phyloP scores from a whole-genome alignment of 805 yeast species.

The Kodamaea sagamina region DNA sequence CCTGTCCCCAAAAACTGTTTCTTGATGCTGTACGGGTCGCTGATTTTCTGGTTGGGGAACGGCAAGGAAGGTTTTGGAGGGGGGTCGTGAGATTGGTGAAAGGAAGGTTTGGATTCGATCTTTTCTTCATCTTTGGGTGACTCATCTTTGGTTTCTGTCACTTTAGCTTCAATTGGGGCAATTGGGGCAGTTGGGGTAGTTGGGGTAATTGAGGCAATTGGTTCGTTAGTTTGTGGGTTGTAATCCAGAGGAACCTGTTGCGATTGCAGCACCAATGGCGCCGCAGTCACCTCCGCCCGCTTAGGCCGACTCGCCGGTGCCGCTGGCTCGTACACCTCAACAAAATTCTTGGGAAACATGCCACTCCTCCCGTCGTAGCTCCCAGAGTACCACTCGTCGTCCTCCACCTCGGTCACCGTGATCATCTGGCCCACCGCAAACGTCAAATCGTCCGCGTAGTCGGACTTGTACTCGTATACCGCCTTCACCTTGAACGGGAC shows the following conservation, averaged over 20 bases:
- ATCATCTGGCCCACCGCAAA: constrained; percentile 70
- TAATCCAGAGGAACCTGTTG: constrained; percentile 11
- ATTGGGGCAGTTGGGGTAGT: neutral
- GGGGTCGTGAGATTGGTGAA: neutral
- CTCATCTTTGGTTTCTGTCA: neutral
- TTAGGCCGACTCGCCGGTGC: constrained; percentile 9
- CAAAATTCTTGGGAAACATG: constrained; percentile 87
- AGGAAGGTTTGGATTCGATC: neutral
- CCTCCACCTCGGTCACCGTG: constrained; percentile 77
- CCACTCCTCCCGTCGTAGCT: constrained; percentile 65
- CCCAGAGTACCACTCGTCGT: constrained; percentile 91
- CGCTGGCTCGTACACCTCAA: constrained; percentile 38
- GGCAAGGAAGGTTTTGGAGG: constrained; percentile 24
- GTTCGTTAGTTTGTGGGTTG: no score
- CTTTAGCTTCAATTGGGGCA: neutral
- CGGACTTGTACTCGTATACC: constrained; percentile 59
- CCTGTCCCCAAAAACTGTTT: constrained; percentile 58
- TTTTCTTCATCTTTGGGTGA: neutral
- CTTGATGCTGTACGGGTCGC: constrained; percentile 51
- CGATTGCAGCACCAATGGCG: constrained; percentile 9
- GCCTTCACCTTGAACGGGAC: constrained; percentile 72
- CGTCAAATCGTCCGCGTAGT: constrained; percentile 78
- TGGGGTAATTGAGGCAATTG: no score
- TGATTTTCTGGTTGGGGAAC: constrained; percentile 34
- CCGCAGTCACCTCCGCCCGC: constrained; percentile 2